Base-by-base conservation (phyloP, 306 rosid species). In the Cajanus cajan region DNA sequence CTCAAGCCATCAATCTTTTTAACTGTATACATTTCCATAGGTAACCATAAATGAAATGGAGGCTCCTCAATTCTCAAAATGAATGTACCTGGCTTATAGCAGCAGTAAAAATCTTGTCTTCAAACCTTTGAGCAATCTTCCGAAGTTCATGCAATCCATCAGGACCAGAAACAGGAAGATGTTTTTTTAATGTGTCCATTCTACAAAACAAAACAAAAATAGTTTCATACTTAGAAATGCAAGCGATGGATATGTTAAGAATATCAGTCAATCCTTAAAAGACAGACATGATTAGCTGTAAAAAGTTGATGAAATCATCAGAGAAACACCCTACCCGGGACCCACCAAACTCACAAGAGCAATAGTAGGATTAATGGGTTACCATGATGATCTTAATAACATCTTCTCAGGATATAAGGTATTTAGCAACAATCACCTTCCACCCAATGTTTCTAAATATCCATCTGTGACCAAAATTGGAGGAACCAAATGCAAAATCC, bases 111-210 rank as follows among this genome's bases (percentile, higher is more conserved):
- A 90, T 85, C 84, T 92, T 89, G 41, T 94, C 98, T 86, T 94
- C 95, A 79, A 94, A 90, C 84, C 93, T 92, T 68, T 80, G 83
- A 74, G 96, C 96, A 70, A 92, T 90, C 77, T 83, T 86, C 65
- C 11, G 72, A 40, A 94, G 92, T 81, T 89, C 91, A 33, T 1
- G 82, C 59, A 92, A 45, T 73, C 97, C 96, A 1, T 85, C 96
- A 41, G 80, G 77, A 59, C 89, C 97, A 36, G 88, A 68, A 80
- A 82, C 68, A 5, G 95, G 97, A 73, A 90, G 79, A 79, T 89
- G 90, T 86, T 80, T 92, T 87, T 85, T 88, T 76, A 90, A 78
- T 0, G 91, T 87, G 8, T 92, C 91, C 93, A 85, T 89, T 88
- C 98, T 94, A 55, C 59, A 68, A 70, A 18, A 83, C 9, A 63